Evolutionary conservation across 2,329 filamentous ascomycete genomes (phyloP), one percentile per base, ranked within the genome.

Genomic region (Ophiostoma triangulosporum): DNA sequence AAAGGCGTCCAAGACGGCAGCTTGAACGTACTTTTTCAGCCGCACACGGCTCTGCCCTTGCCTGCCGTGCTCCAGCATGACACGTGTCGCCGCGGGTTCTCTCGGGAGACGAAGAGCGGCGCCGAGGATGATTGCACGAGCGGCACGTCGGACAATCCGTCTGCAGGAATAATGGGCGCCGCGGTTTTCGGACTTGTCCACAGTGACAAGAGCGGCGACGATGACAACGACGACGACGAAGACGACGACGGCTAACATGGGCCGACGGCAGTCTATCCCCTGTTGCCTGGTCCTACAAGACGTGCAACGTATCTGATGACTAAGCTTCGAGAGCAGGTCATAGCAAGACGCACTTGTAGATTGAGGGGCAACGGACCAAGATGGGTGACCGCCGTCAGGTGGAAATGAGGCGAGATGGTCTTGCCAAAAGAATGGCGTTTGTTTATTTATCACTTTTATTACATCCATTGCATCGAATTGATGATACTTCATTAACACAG

Each of bases 211-310:
- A 12, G 14, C 7, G 51, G 40, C 35, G 38, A 36, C 22, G 43
- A 33, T 38, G 53, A 43, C 36, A 76, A 77, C 67, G 69, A 69
- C 65, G 77, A 75, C 63, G 81, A 86, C 63, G 83, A 84, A 56
- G 74, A 77, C 64, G 79, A 82, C 54, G 81, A 85, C 62, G 80
- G 79, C 63, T 77, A 73, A 72, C 71, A 62, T 62, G 59, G 70
- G 73, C 65, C 48, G 73, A 74, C 76, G 76, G 74, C 74, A 75
- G 76, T 76, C 74, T 77, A 78, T 76, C 77, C 80, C 78, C 80
- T 82, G 76, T 78, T 75, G 70, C 71, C 76, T 81, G 75, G 73
- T 78, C 75, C 76, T 78, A 70, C 66, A 63, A 65, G 66, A 62
- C 51, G 32, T 26, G 3, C 26, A 20, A 27, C 22, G 7, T 27